A percentile compares a stretch with the other conserved stretches of the same genome.
phyloP scores from a whole-genome alignment of 2,329 filamentous ascomycete species.

The Colletotrichum plurivorum region DNA sequence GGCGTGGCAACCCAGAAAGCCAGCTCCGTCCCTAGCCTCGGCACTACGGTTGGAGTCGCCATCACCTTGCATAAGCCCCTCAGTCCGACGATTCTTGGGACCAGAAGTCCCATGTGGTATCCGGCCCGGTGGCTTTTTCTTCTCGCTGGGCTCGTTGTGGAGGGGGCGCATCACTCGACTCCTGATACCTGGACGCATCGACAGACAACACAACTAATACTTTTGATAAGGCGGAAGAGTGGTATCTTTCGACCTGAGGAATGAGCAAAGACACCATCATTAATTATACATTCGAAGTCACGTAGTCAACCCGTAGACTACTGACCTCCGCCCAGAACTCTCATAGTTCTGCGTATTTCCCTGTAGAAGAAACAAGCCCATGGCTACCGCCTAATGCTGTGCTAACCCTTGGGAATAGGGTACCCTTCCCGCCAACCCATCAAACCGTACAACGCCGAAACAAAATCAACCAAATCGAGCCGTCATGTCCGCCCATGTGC shows the following conservation, averaged over 20 bases:
- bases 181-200: too few species aligned
- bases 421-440: neutral
- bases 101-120: constrained; percentile 9
- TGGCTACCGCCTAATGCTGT: constrained; percentile 12
- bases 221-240: too few species aligned
- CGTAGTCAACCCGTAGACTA: neutral
- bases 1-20: neutral
- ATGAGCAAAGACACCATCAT: too few species aligned
- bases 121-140: constrained; percentile 4
- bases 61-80: constrained; percentile 11
- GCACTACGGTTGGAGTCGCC: neutral
- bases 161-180: too few species aligned
- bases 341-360: neutral
- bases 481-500: constrained; percentile 11
- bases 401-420: neutral
- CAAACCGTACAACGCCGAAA: constrained; percentile 11
- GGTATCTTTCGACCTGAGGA: too few species aligned
- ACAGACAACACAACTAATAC: too few species aligned
- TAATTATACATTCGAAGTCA: too few species aligned
- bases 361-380: neutral
- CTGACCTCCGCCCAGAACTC: neutral
- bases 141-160: too few species aligned
- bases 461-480: neutral
- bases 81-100: neutral
- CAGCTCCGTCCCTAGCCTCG: constrained; percentile 19